A percentile compares a stretch with the other conserved stretches of the same genome.
Conservation (phyloP, 1,284 basidiomycete species). For the Pterulicium gracile region DNA sequence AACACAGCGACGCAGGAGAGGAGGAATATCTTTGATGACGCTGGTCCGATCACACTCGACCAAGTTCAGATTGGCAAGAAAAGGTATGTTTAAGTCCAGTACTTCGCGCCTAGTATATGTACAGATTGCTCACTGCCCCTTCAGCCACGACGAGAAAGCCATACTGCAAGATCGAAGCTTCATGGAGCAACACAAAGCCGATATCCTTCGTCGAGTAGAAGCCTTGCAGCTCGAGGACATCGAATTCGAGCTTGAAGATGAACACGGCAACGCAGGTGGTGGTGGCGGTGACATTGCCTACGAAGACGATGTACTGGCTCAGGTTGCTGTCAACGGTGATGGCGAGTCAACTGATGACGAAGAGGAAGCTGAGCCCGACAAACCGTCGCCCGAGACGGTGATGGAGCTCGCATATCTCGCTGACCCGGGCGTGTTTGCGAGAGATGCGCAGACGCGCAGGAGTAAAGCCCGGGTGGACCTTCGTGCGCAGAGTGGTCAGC, state of each 20-base stretch:
- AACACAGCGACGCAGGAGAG: conserved; percentile 29
- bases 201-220: conserved; percentile 70
- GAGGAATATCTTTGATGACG: conserved; percentile 62
- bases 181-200: conserved; percentile 68
- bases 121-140: conserved; percentile 11
- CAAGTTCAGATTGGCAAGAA: conserved; percentile 62
- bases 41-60: conserved; percentile 47
- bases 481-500: conserved; percentile 49
- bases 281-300: conserved; percentile 25
- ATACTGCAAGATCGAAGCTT: conserved; percentile 47
- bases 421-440: conserved; percentile 63
- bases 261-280: conserved; percentile 3
- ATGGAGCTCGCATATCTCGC: conserved; percentile 70
- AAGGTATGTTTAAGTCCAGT: conserved; percentile 26
- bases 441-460: conserved; percentile 63
- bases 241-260: conserved; percentile 35
- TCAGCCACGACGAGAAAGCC: conserved; percentile 32
- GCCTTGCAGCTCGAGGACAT: conserved; percentile 57
- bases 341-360: conserved; percentile 47
- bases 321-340: conserved; percentile 34
- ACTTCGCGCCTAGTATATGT: conserved; percentile 12
- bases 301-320: conserved; percentile 33
- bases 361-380: conserved; percentile 26
- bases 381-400: conserved; percentile 42
- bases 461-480: conserved; percentile 56